Percentiles rank a stretch among this genome's conserved stretches.
Evolutionary conservation across 2,329 filamentous ascomycete species (phyloP).

Genomic region (Pyrenophora graminea): DNA sequence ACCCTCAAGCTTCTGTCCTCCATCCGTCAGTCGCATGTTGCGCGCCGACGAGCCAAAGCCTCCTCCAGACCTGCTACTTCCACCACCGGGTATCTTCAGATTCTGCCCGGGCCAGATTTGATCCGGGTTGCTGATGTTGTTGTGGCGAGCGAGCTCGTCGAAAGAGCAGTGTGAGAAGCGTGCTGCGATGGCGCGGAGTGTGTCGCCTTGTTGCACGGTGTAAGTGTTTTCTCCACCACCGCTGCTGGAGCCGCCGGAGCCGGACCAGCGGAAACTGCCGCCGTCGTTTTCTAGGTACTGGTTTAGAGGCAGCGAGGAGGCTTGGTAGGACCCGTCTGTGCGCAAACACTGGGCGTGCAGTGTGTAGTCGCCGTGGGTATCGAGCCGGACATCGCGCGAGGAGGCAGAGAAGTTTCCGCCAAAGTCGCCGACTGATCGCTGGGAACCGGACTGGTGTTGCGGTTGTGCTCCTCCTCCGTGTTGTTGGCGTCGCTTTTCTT

Average conservation of each 20-base stretch:
- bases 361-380: constrained; percentile 31
- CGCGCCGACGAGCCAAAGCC: no score
- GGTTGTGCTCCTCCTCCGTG: constrained; percentile 9
- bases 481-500: constrained; percentile 21
- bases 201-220: constrained; percentile 34
- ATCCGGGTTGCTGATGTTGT: constrained; percentile 32
- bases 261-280: constrained; percentile 34
- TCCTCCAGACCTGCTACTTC: constrained; percentile 7
- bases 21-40: constrained; percentile 26
- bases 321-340: constrained; percentile 29
- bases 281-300: constrained; percentile 28
- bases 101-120: constrained; percentile 37
- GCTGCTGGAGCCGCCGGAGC: constrained; percentile 16
- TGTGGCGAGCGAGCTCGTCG: constrained; percentile 32
- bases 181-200: constrained; percentile 31
- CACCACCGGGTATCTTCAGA: constrained; percentile 27
- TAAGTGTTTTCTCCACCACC: constrained; percentile 14
- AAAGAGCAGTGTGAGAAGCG: constrained; percentile 31
- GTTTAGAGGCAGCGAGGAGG: constrained; percentile 29
- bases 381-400: constrained; percentile 31
- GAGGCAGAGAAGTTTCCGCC: constrained; percentile 33
- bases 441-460: constrained; percentile 2
- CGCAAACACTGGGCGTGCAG: constrained; percentile 33
- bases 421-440: constrained; percentile 23
- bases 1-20: constrained; percentile 29